A percentile compares a stretch with the other conserved stretches of the same genome.
Conservation (phyloP, 495 filamentous ascomycete species). For the Aspergillus carlsbadensis region DNA sequence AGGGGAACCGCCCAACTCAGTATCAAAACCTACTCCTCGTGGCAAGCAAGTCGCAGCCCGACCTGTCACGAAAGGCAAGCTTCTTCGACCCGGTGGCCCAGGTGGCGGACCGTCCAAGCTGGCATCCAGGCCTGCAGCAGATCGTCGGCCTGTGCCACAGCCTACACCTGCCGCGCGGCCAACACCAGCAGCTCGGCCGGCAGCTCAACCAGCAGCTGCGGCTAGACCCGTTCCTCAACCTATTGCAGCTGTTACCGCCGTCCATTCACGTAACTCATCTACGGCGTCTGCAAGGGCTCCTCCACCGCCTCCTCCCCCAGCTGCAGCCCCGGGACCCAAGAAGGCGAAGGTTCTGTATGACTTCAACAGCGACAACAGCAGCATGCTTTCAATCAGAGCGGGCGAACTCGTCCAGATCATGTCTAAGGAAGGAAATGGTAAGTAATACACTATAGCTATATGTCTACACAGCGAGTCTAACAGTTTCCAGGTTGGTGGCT, state of each 20-base stretch:
- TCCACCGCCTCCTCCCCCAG: slow-evolving; percentile 66
- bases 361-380: slow-evolving; percentile 73
- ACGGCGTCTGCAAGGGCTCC: slow-evolving; percentile 58
- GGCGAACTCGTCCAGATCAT: slow-evolving; percentile 83
- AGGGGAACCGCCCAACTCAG: slow-evolving; percentile 80
- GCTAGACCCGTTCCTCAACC: slow-evolving; percentile 42
- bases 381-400: slow-evolving; percentile 73
- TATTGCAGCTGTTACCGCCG: slow-evolving; percentile 40
- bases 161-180: slow-evolving; percentile 28
- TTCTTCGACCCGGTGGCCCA: slow-evolving; percentile 87
- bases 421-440: slow-evolving; percentile 89
- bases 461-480: slow-evolving; percentile 22
- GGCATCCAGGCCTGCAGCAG: slow-evolving; percentile 52
- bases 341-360: slow-evolving; percentile 87
- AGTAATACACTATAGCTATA: slow-evolving; percentile 34
- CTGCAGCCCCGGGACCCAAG: slow-evolving; percentile 60
- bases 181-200: slow-evolving; percentile 45
- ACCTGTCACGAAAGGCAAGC: slow-evolving; percentile 84
- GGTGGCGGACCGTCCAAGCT: slow-evolving; percentile 75
- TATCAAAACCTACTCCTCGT: slow-evolving; percentile 82
- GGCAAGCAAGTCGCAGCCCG: slow-evolving; percentile 79
- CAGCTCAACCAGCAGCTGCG: slow-evolving; percentile 41
- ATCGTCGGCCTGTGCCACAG: slow-evolving; percentile 38
- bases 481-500: slow-evolving; percentile 84
- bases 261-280: slow-evolving; percentile 54